Conservation (phyloP, 257 asterid species). For the Knoxia roxburghii region DNA sequence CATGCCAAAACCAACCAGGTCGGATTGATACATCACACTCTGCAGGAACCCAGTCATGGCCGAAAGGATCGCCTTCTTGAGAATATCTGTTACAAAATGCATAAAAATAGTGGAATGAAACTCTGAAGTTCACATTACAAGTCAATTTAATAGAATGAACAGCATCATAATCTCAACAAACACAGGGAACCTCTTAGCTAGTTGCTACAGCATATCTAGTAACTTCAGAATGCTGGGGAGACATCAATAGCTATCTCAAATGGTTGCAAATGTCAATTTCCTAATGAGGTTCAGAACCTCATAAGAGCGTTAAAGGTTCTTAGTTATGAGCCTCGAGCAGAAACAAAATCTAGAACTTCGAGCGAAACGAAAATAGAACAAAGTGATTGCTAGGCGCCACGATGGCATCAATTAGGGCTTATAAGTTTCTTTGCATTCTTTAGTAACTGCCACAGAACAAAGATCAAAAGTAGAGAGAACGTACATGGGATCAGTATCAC, state of each 20-base stretch:
- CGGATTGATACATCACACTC: slow-evolving; percentile 93
- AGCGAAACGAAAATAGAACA: not conserved
- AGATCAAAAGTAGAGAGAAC: slow-evolving; percentile 21
- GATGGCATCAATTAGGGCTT: not conserved
- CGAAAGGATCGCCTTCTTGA: slow-evolving; percentile 68
- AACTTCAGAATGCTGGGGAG: not conserved
- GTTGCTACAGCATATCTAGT: not conserved
- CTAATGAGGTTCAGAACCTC: not conserved
- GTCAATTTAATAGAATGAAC: not conserved
- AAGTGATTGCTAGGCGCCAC: not conserved
- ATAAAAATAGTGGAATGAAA: slow-evolving; percentile 7
- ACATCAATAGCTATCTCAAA: not conserved
- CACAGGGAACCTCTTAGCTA: not conserved
- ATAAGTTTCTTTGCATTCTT: not conserved
- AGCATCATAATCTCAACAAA: not conserved
- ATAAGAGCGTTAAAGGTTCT: not conserved
- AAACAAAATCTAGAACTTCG: not conserved
- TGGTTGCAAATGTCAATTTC: not conserved
- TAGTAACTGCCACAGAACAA: slow-evolving; percentile 2
- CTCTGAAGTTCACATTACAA: not conserved
- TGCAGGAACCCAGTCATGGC: slow-evolving; percentile 93
- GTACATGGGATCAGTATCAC: slow-evolving; percentile 52
- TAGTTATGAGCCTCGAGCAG: not conserved
- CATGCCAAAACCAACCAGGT: slow-evolving; percentile 97
- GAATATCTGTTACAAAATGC: slow-evolving; percentile 43